phyloP scores from a whole-genome alignment of 78 protist genomes.

The Dictyostelium citrinum region DNA sequence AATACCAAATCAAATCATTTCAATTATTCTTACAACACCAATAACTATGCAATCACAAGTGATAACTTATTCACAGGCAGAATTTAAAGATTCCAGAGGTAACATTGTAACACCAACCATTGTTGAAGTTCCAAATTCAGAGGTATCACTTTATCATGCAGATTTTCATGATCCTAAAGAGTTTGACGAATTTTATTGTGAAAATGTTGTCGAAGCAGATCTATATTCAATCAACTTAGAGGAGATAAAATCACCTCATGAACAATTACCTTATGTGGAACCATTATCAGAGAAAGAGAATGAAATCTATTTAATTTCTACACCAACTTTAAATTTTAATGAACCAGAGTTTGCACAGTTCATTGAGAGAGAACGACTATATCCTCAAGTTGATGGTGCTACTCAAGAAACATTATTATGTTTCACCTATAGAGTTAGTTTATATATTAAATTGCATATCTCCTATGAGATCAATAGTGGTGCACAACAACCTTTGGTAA shows the following conservation, averaged over 20 bases:
- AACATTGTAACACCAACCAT: neutral
- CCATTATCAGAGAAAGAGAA: neutral
- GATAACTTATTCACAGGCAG: neutral
- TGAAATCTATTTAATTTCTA: neutral
- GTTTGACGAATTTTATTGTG: neutral
- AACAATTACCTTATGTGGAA: neutral
- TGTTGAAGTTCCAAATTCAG: neutral
- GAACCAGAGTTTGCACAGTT: neutral
- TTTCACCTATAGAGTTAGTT: neutral
- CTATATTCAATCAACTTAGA: neutral
- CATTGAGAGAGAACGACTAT: neutral
- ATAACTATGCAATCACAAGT: neutral
- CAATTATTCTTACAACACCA: neutral
- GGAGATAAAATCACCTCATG: neutral
- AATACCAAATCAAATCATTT: neutral
- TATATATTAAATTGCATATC: neutral
- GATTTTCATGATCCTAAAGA: neutral
- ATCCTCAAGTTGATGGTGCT: neutral
- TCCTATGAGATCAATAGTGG: neutral
- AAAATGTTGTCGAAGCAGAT: neutral
- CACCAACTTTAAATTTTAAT: neutral
- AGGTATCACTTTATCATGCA: neutral
- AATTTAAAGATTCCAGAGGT: neutral
- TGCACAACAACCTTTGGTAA: neutral
- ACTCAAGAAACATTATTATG: neutral